Evolutionary conservation across 2,329 filamentous ascomycete genomes (phyloP).

Genomic region (Botrytis cinerea): DNA sequence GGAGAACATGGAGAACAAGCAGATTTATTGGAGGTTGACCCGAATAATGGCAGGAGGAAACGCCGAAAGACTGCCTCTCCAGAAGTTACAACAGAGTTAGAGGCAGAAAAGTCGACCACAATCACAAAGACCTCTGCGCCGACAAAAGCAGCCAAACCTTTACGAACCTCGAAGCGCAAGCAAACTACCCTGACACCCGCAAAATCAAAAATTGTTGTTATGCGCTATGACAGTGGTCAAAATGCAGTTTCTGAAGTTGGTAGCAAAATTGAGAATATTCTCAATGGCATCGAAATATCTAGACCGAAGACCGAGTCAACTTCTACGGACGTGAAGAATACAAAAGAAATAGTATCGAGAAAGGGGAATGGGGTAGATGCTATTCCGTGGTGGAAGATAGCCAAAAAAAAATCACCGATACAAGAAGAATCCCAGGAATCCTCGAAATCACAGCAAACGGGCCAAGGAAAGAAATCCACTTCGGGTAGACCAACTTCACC

Average conservation of each 20-base stretch:
- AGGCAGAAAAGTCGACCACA: neutral
- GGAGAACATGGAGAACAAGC: constrained; percentile 24
- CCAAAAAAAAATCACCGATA: constrained; percentile 19
- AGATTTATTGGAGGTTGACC: constrained; percentile 39
- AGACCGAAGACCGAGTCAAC: neutral
- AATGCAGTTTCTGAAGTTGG: constrained; percentile 53
- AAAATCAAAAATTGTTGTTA: constrained; percentile 49
- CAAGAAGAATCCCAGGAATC: constrained; percentile 8
- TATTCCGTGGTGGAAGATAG: constrained; percentile 26
- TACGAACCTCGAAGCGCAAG: constrained; percentile 10
- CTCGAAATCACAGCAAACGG: constrained; percentile 4
- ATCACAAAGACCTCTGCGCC: neutral
- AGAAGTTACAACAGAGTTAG: neutral
- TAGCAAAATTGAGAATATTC: constrained; percentile 62
- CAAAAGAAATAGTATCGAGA: constrained; percentile 3
- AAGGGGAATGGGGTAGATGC: constrained; percentile 12
- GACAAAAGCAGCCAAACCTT: neutral
- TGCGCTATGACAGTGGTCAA: constrained; percentile 60
- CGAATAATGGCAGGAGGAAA: constrained; percentile 45
- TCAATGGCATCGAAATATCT: constrained; percentile 41
- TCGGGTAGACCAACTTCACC: constrained; percentile 16
- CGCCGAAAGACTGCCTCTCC: constrained; percentile 46
- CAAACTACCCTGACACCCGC: neutral
- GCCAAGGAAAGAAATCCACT: neutral
- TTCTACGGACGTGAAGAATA: neutral